Evolutionary conservation across 352 stramenopile genomes (phyloP), one percentile per base, ranked within the genome.

Genomic region (Pythium sukuiense): DNA sequence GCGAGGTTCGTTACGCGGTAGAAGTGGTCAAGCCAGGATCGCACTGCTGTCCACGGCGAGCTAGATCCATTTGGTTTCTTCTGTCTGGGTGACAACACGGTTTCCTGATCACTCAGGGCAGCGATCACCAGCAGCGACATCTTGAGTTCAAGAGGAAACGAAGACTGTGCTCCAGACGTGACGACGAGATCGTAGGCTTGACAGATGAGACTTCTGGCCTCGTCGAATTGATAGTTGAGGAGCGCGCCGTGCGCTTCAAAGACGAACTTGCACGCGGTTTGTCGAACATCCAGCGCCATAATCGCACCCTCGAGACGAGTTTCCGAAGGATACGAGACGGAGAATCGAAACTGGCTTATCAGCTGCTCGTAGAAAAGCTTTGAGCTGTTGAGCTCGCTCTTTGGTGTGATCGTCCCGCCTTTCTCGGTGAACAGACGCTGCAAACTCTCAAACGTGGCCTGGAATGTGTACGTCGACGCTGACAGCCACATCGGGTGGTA

Each of bases 101-200:
- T 30, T 7, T 58, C 59, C 2, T 46, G 59, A 57, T 71, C 62
- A 18, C 53, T 60, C 27, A 74, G 49, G 2, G 60, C 62, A 79
- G 73, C 4, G 81, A 70, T 68, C 70, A 85, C 6, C 49, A 69
- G 53, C 20, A 91, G 48, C 6, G 71, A 78, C 6, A 95, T 52
- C 59, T 88, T 85, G 54, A 82, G 82, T 55, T 89, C 83, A 4
- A 95, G 70, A 8, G 86, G 84, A 12, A 94, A 83, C 0, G 82
- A 64, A 6, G 76, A 60, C 7, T 82, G 76, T 29, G 72, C 76
- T n/a, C 70, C 76, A 12, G 67, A 71, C 46, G 87, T 75, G 12
- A 72, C 55, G 11, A 14, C 74, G 29, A 14, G 61, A 9, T 77
- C 8, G 70, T 78, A 37, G 60, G 70, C 8, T 66, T 73, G 53